These are phyloP conservation scores for Smittium culicis DNA, from an alignment of 371 early-diverging fungal species.

Conservation along the genomic window DNA sequence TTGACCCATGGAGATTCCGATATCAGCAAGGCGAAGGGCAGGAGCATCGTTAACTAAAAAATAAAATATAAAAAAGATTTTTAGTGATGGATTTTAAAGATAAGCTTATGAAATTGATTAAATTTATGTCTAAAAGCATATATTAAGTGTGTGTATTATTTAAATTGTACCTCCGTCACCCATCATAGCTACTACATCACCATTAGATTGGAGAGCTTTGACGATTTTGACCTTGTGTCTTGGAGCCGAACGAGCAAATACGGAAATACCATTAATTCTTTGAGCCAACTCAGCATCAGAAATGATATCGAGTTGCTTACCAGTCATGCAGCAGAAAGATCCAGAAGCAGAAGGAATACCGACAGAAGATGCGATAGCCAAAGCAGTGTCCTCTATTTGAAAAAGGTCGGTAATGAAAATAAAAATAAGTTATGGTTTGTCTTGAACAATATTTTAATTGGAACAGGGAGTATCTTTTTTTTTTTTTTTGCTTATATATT, in stretches of 20 bases:
- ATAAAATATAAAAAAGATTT: no score
- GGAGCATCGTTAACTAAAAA: constrained; percentile 85
- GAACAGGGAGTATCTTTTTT: no score
- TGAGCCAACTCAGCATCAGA: constrained; percentile 50
- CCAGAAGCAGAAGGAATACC: constrained; percentile 69
- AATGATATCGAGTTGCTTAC: constrained; percentile 82
- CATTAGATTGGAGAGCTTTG: constrained; percentile 66
- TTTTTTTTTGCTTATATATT: no score
- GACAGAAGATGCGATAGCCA: constrained; percentile 82
- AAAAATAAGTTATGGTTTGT: no score
- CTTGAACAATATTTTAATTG: no score
- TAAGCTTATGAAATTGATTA: no score
- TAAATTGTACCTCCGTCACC: constrained; percentile 98
- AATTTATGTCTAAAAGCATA: no score
- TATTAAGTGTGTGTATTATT: constrained; percentile 82
- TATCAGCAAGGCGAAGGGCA: constrained; percentile 92
- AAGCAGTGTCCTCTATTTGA: constrained; percentile 80
- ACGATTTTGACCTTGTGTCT: constrained; percentile 88
- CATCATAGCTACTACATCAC: constrained; percentile 93
- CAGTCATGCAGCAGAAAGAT: constrained; percentile 62
- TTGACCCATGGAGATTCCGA: constrained; percentile 96
- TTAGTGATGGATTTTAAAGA: no score
- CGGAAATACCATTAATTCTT: constrained; percentile 57
- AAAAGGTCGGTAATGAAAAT: no score
- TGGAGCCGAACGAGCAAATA: constrained; percentile 92